Conservation (phyloP, 2,329 filamentous ascomycete genomes). For the Botrytis aclada region DNA sequence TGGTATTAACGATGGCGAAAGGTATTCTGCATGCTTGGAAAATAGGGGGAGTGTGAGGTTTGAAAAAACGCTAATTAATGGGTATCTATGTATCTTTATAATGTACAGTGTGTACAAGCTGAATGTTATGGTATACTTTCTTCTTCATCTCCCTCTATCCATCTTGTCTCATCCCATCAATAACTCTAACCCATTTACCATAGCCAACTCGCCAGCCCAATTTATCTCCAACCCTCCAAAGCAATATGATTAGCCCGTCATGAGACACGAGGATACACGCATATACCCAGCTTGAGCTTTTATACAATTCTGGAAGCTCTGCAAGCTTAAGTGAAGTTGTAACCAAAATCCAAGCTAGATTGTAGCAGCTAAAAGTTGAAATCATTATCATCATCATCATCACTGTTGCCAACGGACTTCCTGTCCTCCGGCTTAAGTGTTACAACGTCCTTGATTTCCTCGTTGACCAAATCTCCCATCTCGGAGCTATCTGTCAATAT, state of each 20-base stretch:
- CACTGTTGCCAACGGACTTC: constrained; percentile 47
- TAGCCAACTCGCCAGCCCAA: neutral
- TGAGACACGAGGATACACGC: neutral
- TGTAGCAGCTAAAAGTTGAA: neutral
- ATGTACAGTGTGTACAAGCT: neutral
- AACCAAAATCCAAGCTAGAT: neutral
- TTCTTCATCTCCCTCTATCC: neutral
- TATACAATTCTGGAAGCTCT: neutral
- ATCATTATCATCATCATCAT: constrained; percentile 29
- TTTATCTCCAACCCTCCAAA: neutral
- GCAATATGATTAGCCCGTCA: neutral
- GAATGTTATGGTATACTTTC: neutral
- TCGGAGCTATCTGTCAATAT: constrained; percentile 32
- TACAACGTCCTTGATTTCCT: constrained; percentile 55
- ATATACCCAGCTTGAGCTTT: neutral
- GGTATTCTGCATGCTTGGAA: neutral
- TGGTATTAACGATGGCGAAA: neutral
- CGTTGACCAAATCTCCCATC: constrained; percentile 33
- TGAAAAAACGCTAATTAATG: neutral
- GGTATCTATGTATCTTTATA: constrained; percentile 6
- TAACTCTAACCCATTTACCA: neutral
- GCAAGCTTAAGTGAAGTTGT: neutral
- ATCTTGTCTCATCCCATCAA: neutral
- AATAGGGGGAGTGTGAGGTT: neutral
- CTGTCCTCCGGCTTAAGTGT: constrained; percentile 41